A percentile compares a stretch with the other conserved stretches of the same genome.
Evolutionary conservation across 1,284 basidiomycete species (phyloP).

Genomic region (Ustilago curta): DNA sequence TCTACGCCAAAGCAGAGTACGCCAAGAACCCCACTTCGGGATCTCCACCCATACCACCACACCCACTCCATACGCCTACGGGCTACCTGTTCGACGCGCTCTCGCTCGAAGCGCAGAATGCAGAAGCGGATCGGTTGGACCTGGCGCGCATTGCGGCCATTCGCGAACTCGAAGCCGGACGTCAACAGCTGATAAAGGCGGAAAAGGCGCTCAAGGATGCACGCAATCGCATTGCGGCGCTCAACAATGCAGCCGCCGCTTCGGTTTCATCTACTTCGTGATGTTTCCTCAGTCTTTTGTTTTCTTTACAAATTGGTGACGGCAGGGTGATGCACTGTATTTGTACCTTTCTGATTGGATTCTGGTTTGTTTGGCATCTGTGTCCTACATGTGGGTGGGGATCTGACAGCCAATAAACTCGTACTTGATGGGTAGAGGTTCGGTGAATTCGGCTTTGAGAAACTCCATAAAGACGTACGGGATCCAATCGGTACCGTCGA

Average conservation of each 20-base stretch:
- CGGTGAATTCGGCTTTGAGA: constrained; percentile 19
- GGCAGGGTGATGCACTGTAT: too few species aligned
- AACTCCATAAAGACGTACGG: constrained; percentile 35
- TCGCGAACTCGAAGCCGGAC: constrained; percentile 66
- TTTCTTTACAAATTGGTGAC: too few species aligned
- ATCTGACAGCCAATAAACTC: constrained; percentile 42
- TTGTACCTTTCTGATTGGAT: constrained; percentile 5
- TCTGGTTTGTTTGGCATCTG: background rate
- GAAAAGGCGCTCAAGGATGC: constrained; percentile 66
- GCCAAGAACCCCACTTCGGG: constrained; percentile 5
- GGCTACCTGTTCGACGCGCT: constrained; percentile 73
- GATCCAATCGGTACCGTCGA: constrained; percentile 38
- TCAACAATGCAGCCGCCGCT: constrained; percentile 24
- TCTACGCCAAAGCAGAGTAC: constrained; percentile 22
- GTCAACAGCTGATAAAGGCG: constrained; percentile 63
- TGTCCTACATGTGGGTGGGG: constrained; percentile 17
- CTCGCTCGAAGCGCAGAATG: constrained; percentile 82
- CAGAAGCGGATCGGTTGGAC: constrained; percentile 82
- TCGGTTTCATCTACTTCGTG: background rate
- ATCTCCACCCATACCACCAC: constrained; percentile 40
- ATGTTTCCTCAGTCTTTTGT: background rate
- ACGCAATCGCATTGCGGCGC: constrained; percentile 16
- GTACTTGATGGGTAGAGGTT: constrained; percentile 11
- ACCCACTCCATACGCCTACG: constrained; percentile 64
- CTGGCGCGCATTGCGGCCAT: constrained; percentile 78